Conservation (phyloP, 108 stramenopile genomes). For the Pseudonitzschia delicatissima region DNA sequence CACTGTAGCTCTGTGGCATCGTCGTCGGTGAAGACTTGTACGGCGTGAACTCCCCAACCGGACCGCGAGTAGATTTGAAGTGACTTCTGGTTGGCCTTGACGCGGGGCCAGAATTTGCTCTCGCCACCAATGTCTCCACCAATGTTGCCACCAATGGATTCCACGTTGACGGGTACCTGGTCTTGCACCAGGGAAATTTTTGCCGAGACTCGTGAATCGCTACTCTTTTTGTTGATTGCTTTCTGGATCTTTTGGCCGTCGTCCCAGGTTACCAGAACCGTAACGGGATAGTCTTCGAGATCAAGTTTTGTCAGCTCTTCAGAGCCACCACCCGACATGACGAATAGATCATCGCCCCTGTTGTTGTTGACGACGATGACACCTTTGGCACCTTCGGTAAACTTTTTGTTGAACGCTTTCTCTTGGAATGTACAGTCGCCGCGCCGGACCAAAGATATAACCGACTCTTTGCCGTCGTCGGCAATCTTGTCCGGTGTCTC, state of each 20-base stretch:
- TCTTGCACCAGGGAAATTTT: slow-evolving; percentile 26
- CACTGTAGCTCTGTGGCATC: slow-evolving; percentile 15
- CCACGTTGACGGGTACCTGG: neutral
- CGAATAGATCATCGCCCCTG: slow-evolving; percentile 58
- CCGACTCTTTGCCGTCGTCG: neutral
- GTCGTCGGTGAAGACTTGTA: slow-evolving; percentile 5
- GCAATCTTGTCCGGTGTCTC: neutral
- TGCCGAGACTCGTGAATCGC: slow-evolving; percentile 11
- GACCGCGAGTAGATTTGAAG: slow-evolving; percentile 48
- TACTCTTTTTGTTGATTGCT: slow-evolving; percentile 9
- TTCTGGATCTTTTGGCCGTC: slow-evolving; percentile 53
- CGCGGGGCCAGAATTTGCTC: slow-evolving; percentile 38
- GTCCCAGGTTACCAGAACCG: slow-evolving; percentile 58
- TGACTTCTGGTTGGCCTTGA: slow-evolving; percentile 28
- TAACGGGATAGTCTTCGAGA: slow-evolving; percentile 38
- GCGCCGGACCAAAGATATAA: slow-evolving; percentile 51
- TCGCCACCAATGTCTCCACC: neutral
- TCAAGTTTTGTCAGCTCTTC: slow-evolving; percentile 11
- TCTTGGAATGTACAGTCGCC: slow-evolving; percentile 66
- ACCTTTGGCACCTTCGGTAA: slow-evolving; percentile 30
- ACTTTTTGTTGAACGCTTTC: slow-evolving; percentile 52
- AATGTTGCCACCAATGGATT: neutral
- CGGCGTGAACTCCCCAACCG: slow-evolving; percentile 71
- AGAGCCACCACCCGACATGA: slow-evolving; percentile 57
- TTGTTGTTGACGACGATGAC: slow-evolving; percentile 65